These are phyloP conservation scores for Dendrothele bispora DNA, from an alignment of 768 basidiomycete species.

Conservation along the genomic window DNA sequence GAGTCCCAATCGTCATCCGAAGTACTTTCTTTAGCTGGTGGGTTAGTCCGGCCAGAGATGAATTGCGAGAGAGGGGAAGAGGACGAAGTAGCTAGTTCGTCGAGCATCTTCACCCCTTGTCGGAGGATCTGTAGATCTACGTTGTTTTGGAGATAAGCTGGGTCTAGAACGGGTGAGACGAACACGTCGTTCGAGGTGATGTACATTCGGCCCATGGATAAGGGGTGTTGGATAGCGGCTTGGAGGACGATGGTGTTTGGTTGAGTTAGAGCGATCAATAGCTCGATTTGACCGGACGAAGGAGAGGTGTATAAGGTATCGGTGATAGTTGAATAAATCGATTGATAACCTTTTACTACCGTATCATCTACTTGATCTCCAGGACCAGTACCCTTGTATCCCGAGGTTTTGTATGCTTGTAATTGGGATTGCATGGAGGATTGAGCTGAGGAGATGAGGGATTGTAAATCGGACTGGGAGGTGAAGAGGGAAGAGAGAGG, in stretches of 20 bases:
- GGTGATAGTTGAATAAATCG: too few species aligned
- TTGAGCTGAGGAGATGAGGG: too few species aligned
- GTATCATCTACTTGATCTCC: slow-evolving; percentile 21
- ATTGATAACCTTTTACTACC: slow-evolving; percentile 19
- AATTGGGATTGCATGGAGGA: too few species aligned
- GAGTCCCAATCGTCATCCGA: slow-evolving; percentile 59
- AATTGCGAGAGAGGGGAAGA: slow-evolving; percentile 40
- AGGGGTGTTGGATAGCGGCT: slow-evolving; percentile 54
- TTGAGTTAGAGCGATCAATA: slow-evolving; percentile 44
- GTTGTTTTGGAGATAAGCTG: slow-evolving; percentile 37
- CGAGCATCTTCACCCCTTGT: slow-evolving; percentile 49
- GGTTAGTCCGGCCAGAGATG: slow-evolving; percentile 30
- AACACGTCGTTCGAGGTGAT: slow-evolving; percentile 51
- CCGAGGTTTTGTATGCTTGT: too few species aligned
- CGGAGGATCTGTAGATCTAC: slow-evolving; percentile 36
- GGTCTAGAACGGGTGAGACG: slow-evolving; percentile 50
- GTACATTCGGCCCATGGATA: slow-evolving; percentile 47
- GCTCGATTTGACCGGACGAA: too few species aligned
- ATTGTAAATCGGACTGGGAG: too few species aligned
- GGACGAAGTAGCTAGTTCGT: slow-evolving; percentile 41
- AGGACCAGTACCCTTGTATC: too few species aligned
- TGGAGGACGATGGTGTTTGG: too few species aligned
- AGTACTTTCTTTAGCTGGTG: slow-evolving; percentile 47
- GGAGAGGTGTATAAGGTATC: too few species aligned
- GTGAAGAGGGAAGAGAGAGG: too few species aligned